These are phyloP conservation scores for Colletotrichum salicis DNA, from an alignment of 2,329 filamentous ascomycete genomes.

Conservation along the genomic window DNA sequence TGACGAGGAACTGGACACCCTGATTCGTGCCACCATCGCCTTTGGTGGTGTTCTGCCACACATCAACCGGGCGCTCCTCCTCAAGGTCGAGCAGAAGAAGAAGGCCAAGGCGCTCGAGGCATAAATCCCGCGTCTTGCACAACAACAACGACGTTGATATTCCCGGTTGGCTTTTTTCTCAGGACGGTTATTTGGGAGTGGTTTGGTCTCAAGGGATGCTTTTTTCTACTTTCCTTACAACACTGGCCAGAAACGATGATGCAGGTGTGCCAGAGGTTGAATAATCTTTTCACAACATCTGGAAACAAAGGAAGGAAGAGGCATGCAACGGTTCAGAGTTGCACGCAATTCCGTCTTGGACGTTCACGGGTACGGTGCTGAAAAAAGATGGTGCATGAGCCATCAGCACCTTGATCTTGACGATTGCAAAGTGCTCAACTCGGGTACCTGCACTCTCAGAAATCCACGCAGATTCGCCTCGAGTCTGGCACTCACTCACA, in stretches of 20 bases:
- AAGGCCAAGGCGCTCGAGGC: conserved; percentile 66
- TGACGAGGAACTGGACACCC: conserved; percentile 96
- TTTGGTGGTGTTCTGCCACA: conserved; percentile 98
- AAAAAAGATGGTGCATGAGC: conserved; percentile 4
- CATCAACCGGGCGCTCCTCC: conserved; percentile 95
- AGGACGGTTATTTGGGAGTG: conserved; percentile 23
- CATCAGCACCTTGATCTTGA: conserved; percentile 18
- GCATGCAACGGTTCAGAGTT: conserved; percentile 9
- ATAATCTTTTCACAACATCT: conserved; percentile 4
- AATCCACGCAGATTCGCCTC: conserved; percentile 24
- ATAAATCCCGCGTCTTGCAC: conserved; percentile 21
- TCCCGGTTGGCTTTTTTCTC: conserved; percentile 28
- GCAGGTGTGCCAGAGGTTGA: conserved; percentile 22
- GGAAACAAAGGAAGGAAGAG: conserved; percentile 14
- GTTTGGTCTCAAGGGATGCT: conserved; percentile 28
- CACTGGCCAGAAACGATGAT: conserved; percentile 24
- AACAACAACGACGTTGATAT: conserved; percentile 14
- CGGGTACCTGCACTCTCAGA: not conserved
- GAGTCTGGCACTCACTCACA: conserved; percentile 24
- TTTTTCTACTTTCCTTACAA: conserved; percentile 20
- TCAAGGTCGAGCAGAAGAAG: conserved; percentile 99
- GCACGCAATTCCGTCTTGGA: conserved; percentile 9
- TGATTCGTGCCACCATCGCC: conserved; percentile 97
- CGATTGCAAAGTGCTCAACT: not conserved
- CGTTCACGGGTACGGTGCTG: conserved; percentile 17